Percentiles rank a stretch among this genome's conserved stretches.
These are phyloP conservation scores for Gymnopilus junonius DNA, from an alignment of 768 basidiomycete genomes.

Conservation along the genomic window DNA sequence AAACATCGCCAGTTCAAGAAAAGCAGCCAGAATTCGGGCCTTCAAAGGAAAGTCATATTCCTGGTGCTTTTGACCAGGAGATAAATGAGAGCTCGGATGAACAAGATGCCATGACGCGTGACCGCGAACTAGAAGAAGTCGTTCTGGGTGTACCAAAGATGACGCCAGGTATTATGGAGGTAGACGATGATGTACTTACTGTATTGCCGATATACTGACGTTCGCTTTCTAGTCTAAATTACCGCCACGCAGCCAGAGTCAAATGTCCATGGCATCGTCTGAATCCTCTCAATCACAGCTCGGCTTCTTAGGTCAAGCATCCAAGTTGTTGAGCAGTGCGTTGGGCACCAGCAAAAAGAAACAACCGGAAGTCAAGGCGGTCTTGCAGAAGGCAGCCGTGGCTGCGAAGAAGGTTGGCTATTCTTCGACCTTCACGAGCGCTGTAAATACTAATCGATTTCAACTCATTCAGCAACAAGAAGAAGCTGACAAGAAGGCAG, in stretches of 20 bases:
- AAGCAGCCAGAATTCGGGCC: conserved; percentile 7
- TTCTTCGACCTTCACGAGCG: neutral
- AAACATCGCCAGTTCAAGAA: conserved; percentile 18
- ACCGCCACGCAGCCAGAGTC: conserved; percentile 46
- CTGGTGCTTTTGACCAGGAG: conserved; percentile 41
- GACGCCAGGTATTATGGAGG: conserved; percentile 45
- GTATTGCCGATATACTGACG: conserved; percentile 7
- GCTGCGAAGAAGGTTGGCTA: conserved; percentile 85
- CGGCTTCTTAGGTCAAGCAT: conserved; percentile 74
- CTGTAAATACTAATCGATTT: conserved; percentile 3
- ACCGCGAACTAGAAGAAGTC: conserved; percentile 31
- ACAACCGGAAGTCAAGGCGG: conserved; percentile 79
- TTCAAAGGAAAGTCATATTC: conserved; percentile 18
- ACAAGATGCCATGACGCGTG: conserved; percentile 36
- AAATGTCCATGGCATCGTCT: conserved; percentile 57
- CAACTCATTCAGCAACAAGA: conserved; percentile 75
- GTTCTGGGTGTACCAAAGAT: conserved; percentile 41
- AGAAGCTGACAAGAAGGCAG: conserved; percentile 79
- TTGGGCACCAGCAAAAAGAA: conserved; percentile 72
- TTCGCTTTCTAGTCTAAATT: conserved; percentile 31
- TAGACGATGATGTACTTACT: conserved; percentile 30
- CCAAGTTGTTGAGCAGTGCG: conserved; percentile 68
- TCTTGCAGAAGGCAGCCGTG: conserved; percentile 76
- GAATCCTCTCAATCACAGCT: conserved; percentile 51
- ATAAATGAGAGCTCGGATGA: conserved; percentile 38